These are phyloP conservation scores for Carnegiea gigantea DNA, from an alignment of 179 eudicot genomes.

Conservation along the genomic window DNA sequence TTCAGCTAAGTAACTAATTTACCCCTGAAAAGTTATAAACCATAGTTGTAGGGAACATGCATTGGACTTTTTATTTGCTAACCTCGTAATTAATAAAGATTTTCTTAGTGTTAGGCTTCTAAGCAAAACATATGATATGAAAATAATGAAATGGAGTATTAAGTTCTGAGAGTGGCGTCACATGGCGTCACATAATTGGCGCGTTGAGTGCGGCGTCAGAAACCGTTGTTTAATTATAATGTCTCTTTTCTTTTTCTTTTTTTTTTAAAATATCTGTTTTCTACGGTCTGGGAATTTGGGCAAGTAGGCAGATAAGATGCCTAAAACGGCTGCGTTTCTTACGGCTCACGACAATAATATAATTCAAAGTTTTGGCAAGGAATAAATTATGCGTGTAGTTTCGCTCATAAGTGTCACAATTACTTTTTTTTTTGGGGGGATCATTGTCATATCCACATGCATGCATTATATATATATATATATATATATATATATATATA, in stretches of 20 bases:
- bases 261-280: background rate
- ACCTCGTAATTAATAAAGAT: too few species aligned
- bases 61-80: too few species aligned
- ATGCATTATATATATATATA: background rate
- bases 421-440: background rate
- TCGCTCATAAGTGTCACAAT: background rate
- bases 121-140: background rate
- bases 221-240: background rate
- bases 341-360: conserved; percentile 30
- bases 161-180: background rate
- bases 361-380: background rate
- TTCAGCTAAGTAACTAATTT: too few species aligned
- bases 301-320: conserved; percentile 21
- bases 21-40: too few species aligned
- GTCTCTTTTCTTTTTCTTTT: background rate
- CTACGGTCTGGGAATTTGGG: conserved; percentile 10
- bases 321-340: conserved; percentile 32
- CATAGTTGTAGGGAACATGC: too few species aligned
- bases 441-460: conserved; percentile 3
- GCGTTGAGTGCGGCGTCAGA: conserved; percentile 28
- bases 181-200: conserved; percentile 20
- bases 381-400: conserved; percentile 7
- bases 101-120: background rate
- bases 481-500: too few species aligned
- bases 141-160: background rate